phyloP scores from a whole-genome alignment of 495 filamentous ascomycete species.

The Lasiosphaeria ovina region DNA sequence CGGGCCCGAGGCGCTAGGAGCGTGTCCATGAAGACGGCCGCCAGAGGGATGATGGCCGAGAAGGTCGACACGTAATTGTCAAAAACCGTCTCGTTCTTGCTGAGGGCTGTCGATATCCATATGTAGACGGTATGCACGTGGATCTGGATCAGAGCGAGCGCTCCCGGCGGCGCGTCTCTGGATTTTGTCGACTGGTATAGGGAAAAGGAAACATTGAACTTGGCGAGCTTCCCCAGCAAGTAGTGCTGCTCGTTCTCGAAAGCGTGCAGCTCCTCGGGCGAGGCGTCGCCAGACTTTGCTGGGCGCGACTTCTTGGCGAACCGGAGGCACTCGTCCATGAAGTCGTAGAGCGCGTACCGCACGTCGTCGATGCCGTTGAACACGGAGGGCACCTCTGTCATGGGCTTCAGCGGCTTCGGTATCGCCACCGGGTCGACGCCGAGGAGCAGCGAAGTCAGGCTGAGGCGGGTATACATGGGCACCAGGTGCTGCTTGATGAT shows the following conservation, averaged over 20 bases:
- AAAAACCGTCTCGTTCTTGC: conserved; percentile 35
- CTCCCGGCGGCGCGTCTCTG: conserved; percentile 21
- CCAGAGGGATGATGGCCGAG: conserved; percentile 35
- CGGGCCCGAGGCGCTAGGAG: conserved; percentile 7
- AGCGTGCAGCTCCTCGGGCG: conserved; percentile 24
- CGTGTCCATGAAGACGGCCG: conserved; percentile 29
- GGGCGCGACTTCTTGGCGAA: conserved; percentile 29
- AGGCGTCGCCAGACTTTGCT: conserved; percentile 23
- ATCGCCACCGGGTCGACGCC: conserved; percentile 25
- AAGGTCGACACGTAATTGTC: conserved; percentile 38
- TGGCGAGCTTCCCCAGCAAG: conserved; percentile 29
- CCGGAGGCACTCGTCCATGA: conserved; percentile 34
- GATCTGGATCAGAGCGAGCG: conserved; percentile 31
- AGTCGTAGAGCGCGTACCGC: conserved; percentile 34
- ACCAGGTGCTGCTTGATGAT: conserved; percentile 41
- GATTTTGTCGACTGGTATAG: conserved; percentile 27
- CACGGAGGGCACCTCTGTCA: conserved; percentile 29
- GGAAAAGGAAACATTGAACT: conserved; percentile 35
- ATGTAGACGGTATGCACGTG: conserved; percentile 31
- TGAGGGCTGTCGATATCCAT: conserved; percentile 39
- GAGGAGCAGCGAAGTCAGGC: conserved; percentile 39
- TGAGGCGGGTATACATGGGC: conserved; percentile 43
- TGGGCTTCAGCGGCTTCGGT: conserved; percentile 30
- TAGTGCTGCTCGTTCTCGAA: conserved; percentile 32
- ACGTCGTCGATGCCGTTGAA: conserved; percentile 32